phyloP scores from a whole-genome alignment of 495 filamentous ascomycete genomes.

The Penicillium goetzii region DNA sequence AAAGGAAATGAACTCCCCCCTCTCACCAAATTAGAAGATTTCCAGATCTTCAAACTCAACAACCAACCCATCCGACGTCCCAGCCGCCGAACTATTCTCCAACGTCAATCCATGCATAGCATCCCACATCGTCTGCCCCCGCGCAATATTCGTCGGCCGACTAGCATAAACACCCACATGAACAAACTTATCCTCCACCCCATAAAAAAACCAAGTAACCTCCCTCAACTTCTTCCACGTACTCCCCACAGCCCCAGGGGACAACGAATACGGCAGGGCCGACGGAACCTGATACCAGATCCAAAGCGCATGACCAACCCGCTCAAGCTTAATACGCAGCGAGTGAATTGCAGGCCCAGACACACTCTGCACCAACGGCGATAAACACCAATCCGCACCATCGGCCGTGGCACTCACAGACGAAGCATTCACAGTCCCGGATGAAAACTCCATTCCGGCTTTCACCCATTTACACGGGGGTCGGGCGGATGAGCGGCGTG shows the following conservation, averaged over 20 bases:
- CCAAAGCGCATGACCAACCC: constrained; percentile 59
- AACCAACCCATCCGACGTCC: constrained; percentile 47
- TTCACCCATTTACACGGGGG: constrained; percentile 62
- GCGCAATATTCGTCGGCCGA: constrained; percentile 48
- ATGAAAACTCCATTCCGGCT: constrained; percentile 60
- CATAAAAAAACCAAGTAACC: constrained; percentile 64
- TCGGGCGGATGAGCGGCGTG: constrained; percentile 15
- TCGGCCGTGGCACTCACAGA: constrained; percentile 60
- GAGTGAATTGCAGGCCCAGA: constrained; percentile 38
- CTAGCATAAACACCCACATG: constrained; percentile 61
- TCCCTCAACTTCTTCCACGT: constrained; percentile 62
- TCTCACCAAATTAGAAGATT: constrained; percentile 46
- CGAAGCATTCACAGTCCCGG: constrained; percentile 55
- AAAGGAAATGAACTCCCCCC: constrained; percentile 12
- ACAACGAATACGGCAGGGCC: constrained; percentile 37
- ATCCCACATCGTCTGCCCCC: constrained; percentile 46
- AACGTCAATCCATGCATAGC: constrained; percentile 46
- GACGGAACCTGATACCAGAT: constrained; percentile 58
- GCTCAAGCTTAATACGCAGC: constrained; percentile 61
- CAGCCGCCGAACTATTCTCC: constrained; percentile 29
- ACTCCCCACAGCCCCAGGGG: constrained; percentile 47
- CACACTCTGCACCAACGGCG: constrained; percentile 42
- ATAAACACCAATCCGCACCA: constrained; percentile 60
- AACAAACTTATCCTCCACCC: constrained; percentile 61
- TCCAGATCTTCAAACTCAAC: constrained; percentile 63